Conservation (phyloP, 164 flowering plant species). For the Santalum album region DNA sequence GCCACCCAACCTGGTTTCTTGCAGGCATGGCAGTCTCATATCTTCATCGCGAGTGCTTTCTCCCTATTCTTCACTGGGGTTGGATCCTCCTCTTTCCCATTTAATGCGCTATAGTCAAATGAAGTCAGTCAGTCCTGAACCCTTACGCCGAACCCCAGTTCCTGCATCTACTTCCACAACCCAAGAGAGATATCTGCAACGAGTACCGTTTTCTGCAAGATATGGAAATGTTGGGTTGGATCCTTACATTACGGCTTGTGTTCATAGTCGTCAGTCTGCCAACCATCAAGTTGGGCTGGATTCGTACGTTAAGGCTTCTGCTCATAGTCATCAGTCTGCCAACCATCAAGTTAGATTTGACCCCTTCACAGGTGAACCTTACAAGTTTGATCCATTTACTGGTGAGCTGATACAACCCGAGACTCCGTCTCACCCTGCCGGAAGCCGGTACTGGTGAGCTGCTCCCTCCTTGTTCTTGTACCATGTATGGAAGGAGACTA, state of each 20-base stretch:
- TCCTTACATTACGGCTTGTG: not conserved
- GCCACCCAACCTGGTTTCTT: no score
- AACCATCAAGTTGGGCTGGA: no score
- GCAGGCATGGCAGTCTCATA: constrained; percentile 14
- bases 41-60: not conserved
- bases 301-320: no score
- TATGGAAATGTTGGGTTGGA: constrained; percentile 5
- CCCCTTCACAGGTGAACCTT: constrained; percentile 27
- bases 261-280: no score
- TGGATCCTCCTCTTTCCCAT: constrained; percentile 11
- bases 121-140: constrained; percentile 6
- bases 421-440: not conserved
- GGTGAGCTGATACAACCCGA: constrained; percentile 23
- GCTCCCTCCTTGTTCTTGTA: no score
- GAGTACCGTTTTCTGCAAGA: constrained; percentile 1
- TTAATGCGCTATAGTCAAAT: constrained; percentile 3
- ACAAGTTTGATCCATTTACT: constrained; percentile 31
- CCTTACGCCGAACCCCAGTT: not conserved
- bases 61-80: constrained; percentile 5
- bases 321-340: constrained; percentile 2
- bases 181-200: no score
- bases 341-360: constrained; percentile 29
- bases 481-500: no score
- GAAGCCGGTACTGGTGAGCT: constrained; percentile 1
- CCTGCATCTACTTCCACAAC: no score